Evolutionary conservation across 345 rosid genomes (phyloP), one percentile per base, ranked within the genome.

Genomic region (Salix exigua): DNA sequence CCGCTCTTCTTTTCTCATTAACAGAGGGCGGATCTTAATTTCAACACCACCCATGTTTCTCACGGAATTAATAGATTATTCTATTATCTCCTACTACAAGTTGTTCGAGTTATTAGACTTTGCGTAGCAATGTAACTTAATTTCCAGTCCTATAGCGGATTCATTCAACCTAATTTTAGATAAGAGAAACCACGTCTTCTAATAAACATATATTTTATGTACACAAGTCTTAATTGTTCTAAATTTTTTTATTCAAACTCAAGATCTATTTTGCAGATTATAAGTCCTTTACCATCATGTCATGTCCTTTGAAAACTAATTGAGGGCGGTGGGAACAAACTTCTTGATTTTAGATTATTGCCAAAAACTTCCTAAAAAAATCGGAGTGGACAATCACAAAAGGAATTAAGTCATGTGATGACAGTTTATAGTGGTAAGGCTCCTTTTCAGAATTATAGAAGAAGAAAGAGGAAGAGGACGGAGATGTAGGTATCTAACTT

Each of bases 361-460:
- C 6, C 13, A 23, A 2, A 51, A 18, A 44, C 55, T 18, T 53
- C 31, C 65, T 26, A 18, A 5, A 6, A 23, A 4, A 11, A 31
- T 7, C 9, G 33, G 21, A 21, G 51, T 31, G 14, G 21, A 23
- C 28, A 17, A 13, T 30, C 25, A 62, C 38, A 51, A 55, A 42
- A 48, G 68, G 26, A 30, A 31, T 35, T 23, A 66, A 30, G 25
- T 35, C 17, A 14, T 23, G 28, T 9, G 26, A 23, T 58, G 28
- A 8, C 5, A 55, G n/a, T n/a, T 55, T 55, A 11, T 13, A 3
- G 62, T 37, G 33, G 40, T 8, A 60, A 31, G 46, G 48, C 50
- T 25, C 70, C 4, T 44, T 76, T 80, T 74, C 79, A 76, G 71
- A 72, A 42, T 25, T 48, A 48, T 31, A 70, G 78, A 66, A 51